A percentile compares a stretch with the other conserved stretches of the same genome.
Evolutionary conservation across 140 eudicot genomes (phyloP).

Genomic region (Oenanthe javanica): DNA sequence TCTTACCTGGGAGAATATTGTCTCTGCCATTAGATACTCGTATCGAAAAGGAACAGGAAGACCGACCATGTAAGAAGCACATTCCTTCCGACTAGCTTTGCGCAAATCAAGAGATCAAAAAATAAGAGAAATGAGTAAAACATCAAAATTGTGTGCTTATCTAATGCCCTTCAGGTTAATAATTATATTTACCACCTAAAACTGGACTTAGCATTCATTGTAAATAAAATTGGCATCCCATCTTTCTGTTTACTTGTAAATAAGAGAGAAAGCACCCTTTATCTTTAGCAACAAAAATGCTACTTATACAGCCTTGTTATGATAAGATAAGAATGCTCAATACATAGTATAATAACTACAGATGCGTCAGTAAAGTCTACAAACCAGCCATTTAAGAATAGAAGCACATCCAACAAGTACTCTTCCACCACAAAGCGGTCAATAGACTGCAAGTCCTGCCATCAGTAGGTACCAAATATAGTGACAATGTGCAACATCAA

Average conservation of each 20-base stretch:
- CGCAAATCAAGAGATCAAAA: slow-evolving; percentile 33
- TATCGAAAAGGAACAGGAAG: slow-evolving; percentile 90
- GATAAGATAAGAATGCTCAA: neutral
- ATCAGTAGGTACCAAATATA: slow-evolving; percentile 11
- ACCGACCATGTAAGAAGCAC: slow-evolving; percentile 97
- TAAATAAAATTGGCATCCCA: neutral
- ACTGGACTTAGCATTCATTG: neutral
- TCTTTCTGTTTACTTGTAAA: neutral
- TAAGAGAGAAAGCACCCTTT: neutral
- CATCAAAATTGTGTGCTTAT: neutral
- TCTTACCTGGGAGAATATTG: slow-evolving; percentile 91
- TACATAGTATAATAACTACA: neutral
- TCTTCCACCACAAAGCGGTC: slow-evolving; percentile 96
- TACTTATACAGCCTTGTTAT: neutral
- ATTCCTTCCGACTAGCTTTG: slow-evolving; percentile 99
- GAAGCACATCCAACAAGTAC: slow-evolving; percentile 84
- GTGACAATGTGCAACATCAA: neutral
- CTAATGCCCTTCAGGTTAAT: no score
- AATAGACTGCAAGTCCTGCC: slow-evolving; percentile 75
- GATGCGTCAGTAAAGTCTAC: slow-evolving; percentile 24
- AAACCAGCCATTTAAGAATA: slow-evolving; percentile 87
- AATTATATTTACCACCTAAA: no score
- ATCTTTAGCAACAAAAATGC: neutral
- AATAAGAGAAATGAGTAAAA: neutral
- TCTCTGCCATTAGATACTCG: slow-evolving; percentile 97